Percentiles rank a stretch among this genome's conserved stretches.
Conservation (phyloP, 331 rosid species). For the Rhamnella rubrinervis region DNA sequence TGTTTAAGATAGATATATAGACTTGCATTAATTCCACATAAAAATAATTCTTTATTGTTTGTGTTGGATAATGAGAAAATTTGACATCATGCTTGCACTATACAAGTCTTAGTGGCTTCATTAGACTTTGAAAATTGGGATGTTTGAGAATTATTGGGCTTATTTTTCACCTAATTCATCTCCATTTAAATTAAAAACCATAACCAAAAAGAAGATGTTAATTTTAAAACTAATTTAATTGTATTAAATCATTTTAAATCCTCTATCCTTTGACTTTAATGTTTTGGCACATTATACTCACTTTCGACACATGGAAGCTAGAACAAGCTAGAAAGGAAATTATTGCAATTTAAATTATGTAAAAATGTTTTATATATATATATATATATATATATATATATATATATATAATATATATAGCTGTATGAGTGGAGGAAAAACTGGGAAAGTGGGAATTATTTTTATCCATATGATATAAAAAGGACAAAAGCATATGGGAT, state of each 20-base stretch:
- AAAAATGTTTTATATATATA: neutral
- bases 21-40: neutral
- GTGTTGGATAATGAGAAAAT: neutral
- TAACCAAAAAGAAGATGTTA: neutral
- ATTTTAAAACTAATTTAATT: constrained; percentile 12
- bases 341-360: constrained; percentile 22
- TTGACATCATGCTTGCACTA: constrained; percentile 6
- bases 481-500: constrained; percentile 39
- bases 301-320: constrained; percentile 38
- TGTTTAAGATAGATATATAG: no score
- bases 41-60: neutral
- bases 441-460: constrained; percentile 31
- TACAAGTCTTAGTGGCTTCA: neutral
- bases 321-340: constrained; percentile 36
- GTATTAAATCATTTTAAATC: constrained; percentile 1
- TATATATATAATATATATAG: no score
- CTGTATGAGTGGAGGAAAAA: constrained; percentile 25
- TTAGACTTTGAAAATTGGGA: neutral
- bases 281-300: constrained; percentile 19
- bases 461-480: constrained; percentile 21
- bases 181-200: constrained; percentile 2
- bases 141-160: constrained; percentile 8
- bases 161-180: neutral
- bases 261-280: constrained; percentile 44
- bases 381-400: no score